Conservation (phyloP, 225 moss, liverwort and hornwort species). For the Physcomitrellopsis africana region DNA sequence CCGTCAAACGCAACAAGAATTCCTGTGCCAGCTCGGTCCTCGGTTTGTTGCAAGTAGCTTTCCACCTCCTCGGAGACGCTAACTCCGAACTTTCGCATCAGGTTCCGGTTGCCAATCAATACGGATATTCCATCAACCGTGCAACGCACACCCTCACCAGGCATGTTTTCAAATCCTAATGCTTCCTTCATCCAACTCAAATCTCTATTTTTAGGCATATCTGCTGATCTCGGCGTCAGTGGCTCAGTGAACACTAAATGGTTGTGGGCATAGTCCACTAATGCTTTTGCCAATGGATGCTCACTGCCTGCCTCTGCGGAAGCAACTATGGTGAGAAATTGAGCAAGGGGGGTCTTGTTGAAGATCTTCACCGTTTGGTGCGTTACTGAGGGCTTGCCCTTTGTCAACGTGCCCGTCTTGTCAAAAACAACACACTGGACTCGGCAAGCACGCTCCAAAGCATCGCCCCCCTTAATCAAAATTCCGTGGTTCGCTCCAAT, state of each 20-base stretch:
- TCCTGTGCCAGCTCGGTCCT: constrained; percentile 70
- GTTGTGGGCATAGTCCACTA: constrained; percentile 81
- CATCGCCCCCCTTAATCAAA: background rate
- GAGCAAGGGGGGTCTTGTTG: constrained; percentile 54
- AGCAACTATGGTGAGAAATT: constrained; percentile 76
- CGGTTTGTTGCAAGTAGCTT: constrained; percentile 57
- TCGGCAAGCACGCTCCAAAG: background rate
- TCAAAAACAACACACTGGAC: constrained; percentile 66
- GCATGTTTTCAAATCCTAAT: constrained; percentile 57
- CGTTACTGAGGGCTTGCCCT: constrained; percentile 73
- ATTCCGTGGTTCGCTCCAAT: constrained; percentile 43
- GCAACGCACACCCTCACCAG: constrained; percentile 79
- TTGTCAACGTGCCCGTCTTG: constrained; percentile 83
- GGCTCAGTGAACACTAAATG: constrained; percentile 70
- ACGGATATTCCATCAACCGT: constrained; percentile 52
- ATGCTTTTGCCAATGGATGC: constrained; percentile 82
- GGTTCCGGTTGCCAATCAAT: constrained; percentile 79
- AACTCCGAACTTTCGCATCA: constrained; percentile 60
- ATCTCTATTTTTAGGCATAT: constrained; percentile 54
- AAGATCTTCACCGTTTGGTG: constrained; percentile 49
- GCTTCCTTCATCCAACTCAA: constrained; percentile 78
- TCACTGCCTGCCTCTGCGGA: constrained; percentile 90
- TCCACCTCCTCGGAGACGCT: constrained; percentile 57
- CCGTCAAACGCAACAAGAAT: constrained; percentile 76
- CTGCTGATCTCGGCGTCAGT: constrained; percentile 33